Percentiles rank a stretch among this genome's conserved stretches.
Evolutionary conservation across 345 rosid species (phyloP).

Genomic region (Triadica sebifera): DNA sequence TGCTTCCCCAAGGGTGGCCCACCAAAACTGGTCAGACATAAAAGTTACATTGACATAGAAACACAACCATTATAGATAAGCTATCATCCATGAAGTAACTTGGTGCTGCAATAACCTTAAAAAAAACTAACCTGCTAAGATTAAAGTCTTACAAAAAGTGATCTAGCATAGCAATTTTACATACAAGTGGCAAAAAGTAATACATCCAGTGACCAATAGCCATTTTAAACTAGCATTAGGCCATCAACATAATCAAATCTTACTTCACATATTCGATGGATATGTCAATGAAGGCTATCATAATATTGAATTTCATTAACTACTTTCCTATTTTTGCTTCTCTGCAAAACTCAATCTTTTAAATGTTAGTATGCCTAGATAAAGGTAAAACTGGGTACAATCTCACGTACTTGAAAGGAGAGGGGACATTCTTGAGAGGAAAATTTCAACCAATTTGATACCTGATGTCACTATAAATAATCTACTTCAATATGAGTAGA

Average conservation of each 20-base stretch:
- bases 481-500: neutral
- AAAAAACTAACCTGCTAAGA: too few relatives aligned
- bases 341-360: too few relatives aligned
- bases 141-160: neutral
- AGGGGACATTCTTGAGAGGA: neutral
- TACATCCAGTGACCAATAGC: neutral
- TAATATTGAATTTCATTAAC: neutral
- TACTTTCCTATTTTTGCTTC: neutral
- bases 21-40: slow-evolving; percentile 61
- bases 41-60: slow-evolving; percentile 9
- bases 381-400: neutral
- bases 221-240: neutral
- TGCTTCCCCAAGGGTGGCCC: slow-evolving; percentile 70
- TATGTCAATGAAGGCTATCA: neutral
- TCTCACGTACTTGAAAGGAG: neutral
- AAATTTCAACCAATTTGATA: neutral
- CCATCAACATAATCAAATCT: neutral
- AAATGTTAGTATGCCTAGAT: neutral
- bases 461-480: neutral
- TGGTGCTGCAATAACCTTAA: too few relatives aligned
- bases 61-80: slow-evolving; percentile 1
- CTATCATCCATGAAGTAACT: neutral
- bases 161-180: neutral
- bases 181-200: neutral
- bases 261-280: neutral